Base-by-base conservation (phyloP, 306 rosid genomes). In the Hylodesmum podocarpum region DNA sequence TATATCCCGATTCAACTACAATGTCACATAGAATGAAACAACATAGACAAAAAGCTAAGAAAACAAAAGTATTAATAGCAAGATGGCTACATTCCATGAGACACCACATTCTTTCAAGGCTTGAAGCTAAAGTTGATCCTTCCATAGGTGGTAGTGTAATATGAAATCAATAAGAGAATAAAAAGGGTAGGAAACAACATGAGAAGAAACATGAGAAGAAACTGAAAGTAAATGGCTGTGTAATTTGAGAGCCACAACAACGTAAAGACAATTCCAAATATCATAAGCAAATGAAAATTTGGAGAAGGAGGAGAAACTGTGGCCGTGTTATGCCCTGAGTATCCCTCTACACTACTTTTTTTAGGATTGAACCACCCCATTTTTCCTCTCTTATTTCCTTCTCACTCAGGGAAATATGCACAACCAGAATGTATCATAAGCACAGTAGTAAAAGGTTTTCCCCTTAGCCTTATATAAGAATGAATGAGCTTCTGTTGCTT, bases 291-390 rank as follows among this genome's bases (percentile, higher is more conserved):
- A 63, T 94, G 98, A 37, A 86, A 78, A 2, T 81, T 81, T 62
- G 97, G 85, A 19, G 97, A 95, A 21, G 82, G 59, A 4, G 95
- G 59, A 4, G 95, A 88, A 53, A 84, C 78, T 55, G 89, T 82
- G 82, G 78, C 41, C 53, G 82, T 78, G 78, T 77, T 83, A 27
- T 91, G 90, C 70, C 82, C 72, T 14, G 76, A 71, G 89, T 83
- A 81, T 9, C 86, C 89, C 33, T 88, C 89, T 43, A 87, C 85
- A 77, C 82, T 91, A 55, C 89, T 88, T 77, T 90, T 89, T 84
- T 66, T 92, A 11, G 91, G 74, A 47, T 79, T 64, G 57, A 90
- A 80, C 94, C 96, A 90, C 36, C 88, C 89, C 97, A 89, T 91
- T 36, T 70, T 15, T 5, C 22, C 46, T 64, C 43, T 70, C 33